Evolutionary conservation across 495 filamentous ascomycete species (phyloP).

Genomic region (Penicillium coffeae): DNA sequence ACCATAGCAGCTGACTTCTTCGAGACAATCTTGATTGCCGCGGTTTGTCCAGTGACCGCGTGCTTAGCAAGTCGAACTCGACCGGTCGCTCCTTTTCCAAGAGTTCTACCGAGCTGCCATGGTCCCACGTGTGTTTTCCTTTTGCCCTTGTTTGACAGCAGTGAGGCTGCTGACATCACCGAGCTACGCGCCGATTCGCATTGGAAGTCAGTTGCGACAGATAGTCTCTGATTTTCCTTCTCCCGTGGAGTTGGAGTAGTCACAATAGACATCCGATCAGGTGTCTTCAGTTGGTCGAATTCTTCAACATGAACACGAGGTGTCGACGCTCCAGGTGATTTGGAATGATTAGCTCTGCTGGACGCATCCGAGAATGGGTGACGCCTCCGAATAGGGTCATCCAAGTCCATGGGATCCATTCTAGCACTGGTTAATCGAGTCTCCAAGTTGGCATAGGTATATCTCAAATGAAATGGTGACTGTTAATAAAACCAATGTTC

Average conservation of each 20-base stretch:
- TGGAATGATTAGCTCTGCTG: slow-evolving; percentile 41
- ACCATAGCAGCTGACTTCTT: slow-evolving; percentile 67
- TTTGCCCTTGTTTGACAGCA: slow-evolving; percentile 54
- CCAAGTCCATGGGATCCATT: slow-evolving; percentile 19
- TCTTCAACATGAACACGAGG: slow-evolving; percentile 21
- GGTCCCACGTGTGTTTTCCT: slow-evolving; percentile 80
- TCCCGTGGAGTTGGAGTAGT: slow-evolving; percentile 30
- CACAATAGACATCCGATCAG: slow-evolving; percentile 36
- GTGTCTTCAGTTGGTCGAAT: slow-evolving; percentile 25
- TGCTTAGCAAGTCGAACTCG: slow-evolving; percentile 81
- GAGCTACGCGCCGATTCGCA: slow-evolving; percentile 64
- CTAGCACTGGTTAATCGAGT: neutral
- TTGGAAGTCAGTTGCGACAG: slow-evolving; percentile 50
- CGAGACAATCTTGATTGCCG: slow-evolving; percentile 90
- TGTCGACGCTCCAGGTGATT: slow-evolving; percentile 23
- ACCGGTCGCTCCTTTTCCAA: slow-evolving; percentile 82
- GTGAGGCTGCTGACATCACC: slow-evolving; percentile 65
- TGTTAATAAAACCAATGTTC: too few relatives aligned
- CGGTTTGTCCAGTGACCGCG: slow-evolving; percentile 64
- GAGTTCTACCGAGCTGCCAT: slow-evolving; percentile 82
- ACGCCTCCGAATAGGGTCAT: slow-evolving; percentile 29
- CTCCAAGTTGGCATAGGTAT: neutral
- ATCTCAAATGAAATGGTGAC: too few relatives aligned
- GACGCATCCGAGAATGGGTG: slow-evolving; percentile 49
- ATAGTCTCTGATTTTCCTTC: slow-evolving; percentile 51